Evolutionary conservation across 768 basidiomycete species (phyloP).

Genomic region (Lyophyllum decastes): DNA sequence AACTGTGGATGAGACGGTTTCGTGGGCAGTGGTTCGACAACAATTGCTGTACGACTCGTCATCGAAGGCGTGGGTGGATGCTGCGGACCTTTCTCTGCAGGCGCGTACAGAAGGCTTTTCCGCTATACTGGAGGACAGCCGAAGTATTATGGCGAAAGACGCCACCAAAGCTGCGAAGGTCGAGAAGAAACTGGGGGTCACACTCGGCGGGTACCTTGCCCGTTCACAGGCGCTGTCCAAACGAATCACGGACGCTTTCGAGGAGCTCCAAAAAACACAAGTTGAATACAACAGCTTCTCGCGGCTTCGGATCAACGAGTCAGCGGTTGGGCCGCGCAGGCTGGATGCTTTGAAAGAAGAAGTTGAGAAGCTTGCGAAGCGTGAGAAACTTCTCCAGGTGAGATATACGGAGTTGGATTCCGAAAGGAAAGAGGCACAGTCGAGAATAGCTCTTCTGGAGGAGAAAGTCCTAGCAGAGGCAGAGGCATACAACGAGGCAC

Average conservation of each 20-base stretch:
- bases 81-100: constrained; percentile 54
- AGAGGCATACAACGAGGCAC: constrained; percentile 78
- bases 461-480: constrained; percentile 87
- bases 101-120: constrained; percentile 66
- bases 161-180: constrained; percentile 78
- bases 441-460: constrained; percentile 65
- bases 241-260: constrained; percentile 67
- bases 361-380: constrained; percentile 74
- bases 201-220: constrained; percentile 89
- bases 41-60: constrained; percentile 63
- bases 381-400: constrained; percentile 79
- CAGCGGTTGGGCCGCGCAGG: constrained; percentile 73
- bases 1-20: constrained; percentile 55
- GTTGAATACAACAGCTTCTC: constrained; percentile 81
- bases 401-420: constrained; percentile 81
- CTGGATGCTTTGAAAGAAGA: constrained; percentile 83
- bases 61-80: constrained; percentile 67
- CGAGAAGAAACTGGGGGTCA: constrained; percentile 88
- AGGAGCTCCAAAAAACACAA: constrained; percentile 64
- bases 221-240: constrained; percentile 67
- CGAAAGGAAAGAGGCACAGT: constrained; percentile 63
- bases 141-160: constrained; percentile 77
- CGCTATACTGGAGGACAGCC: constrained; percentile 57
- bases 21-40: constrained; percentile 72
- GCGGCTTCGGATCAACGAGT: constrained; percentile 71